These are phyloP conservation scores for Aspergillus sp. DNA, from an alignment of 2,329 filamentous ascomycete species.

Conservation along the genomic window DNA sequence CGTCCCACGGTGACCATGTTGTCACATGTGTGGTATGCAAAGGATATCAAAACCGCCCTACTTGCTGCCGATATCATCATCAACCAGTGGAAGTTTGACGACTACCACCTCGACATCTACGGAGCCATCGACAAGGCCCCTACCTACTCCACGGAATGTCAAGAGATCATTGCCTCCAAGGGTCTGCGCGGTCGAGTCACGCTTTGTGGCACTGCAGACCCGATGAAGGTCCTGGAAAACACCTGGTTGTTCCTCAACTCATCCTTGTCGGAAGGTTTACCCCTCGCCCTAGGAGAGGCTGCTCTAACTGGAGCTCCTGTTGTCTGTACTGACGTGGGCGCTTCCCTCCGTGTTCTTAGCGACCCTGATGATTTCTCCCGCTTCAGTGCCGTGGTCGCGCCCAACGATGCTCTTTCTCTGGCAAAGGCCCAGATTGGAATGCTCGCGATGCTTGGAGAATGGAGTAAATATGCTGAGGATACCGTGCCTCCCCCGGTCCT, in stretches of 20 bases:
- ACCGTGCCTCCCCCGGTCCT: slow-evolving; percentile 37
- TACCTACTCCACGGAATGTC: slow-evolving; percentile 56
- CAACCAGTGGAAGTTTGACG: slow-evolving; percentile 61
- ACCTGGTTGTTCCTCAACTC: slow-evolving; percentile 53
- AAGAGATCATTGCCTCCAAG: slow-evolving; percentile 54
- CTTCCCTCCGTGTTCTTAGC: slow-evolving; percentile 36
- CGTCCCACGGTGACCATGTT: slow-evolving; percentile 62
- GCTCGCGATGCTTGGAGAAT: slow-evolving; percentile 58
- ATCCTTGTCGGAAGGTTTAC: slow-evolving; percentile 42
- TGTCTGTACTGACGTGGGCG: slow-evolving; percentile 39
- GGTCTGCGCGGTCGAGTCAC: slow-evolving; percentile 47
- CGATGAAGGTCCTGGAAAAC: slow-evolving; percentile 51
- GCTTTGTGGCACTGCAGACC: slow-evolving; percentile 54
- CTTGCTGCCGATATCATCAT: slow-evolving; percentile 62
- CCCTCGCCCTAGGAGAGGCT: slow-evolving; percentile 43
- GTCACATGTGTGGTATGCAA: slow-evolving; percentile 51
- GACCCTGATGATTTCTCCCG: slow-evolving; percentile 42
- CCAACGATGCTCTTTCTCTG: slow-evolving; percentile 58
- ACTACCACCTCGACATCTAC: slow-evolving; percentile 60
- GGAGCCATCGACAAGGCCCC: slow-evolving; percentile 60
- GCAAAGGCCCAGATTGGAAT: slow-evolving; percentile 60
- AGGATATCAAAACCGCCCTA: slow-evolving; percentile 62
- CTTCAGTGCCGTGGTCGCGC: slow-evolving; percentile 60
- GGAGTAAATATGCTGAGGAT: slow-evolving; percentile 56
- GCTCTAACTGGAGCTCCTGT: slow-evolving; percentile 43